A percentile compares a stretch with the other conserved stretches of the same genome.
phyloP scores from a whole-genome alignment of 1,139 yeast species.

The Eremothecium gossypii region DNA sequence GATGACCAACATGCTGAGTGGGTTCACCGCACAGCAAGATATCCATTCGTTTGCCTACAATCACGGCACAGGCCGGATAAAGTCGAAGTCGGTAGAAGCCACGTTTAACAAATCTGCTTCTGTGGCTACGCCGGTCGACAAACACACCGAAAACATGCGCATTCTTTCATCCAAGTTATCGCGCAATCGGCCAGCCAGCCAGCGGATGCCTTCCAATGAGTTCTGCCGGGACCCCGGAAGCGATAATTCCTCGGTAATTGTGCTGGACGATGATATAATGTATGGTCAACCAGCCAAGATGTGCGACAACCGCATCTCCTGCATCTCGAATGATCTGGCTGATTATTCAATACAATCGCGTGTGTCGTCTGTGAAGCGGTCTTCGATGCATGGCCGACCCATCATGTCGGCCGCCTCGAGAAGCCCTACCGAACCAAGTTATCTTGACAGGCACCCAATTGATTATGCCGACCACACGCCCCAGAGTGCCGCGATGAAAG shows the following conservation, averaged over 20 bases:
- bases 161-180: constrained; percentile 1
- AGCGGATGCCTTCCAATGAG: not conserved
- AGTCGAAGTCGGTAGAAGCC: constrained; percentile 11
- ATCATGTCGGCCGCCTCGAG: not conserved
- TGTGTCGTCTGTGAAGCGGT: not conserved
- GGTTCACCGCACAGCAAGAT: constrained; percentile 27
- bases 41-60: constrained; percentile 25
- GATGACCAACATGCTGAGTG: constrained; percentile 17
- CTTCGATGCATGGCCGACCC: not conserved
- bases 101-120: not conserved
- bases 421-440: not conserved
- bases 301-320: no score
- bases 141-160: constrained; percentile 7
- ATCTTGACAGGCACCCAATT: no score
- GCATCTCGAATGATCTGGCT: not conserved
- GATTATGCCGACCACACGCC: no score
- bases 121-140: constrained; percentile 3
- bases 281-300: not conserved
- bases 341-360: not conserved
- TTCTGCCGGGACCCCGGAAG: not conserved
- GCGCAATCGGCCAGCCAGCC: not conserved
- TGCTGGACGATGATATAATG: not conserved
- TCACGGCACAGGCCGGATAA: constrained; percentile 28
- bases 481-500: not conserved
- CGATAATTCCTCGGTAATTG: not conserved